Evolutionary conservation across 495 filamentous ascomycete genomes (phyloP), one percentile per base, ranked within the genome.

Genomic region (Patellaria atrata): DNA sequence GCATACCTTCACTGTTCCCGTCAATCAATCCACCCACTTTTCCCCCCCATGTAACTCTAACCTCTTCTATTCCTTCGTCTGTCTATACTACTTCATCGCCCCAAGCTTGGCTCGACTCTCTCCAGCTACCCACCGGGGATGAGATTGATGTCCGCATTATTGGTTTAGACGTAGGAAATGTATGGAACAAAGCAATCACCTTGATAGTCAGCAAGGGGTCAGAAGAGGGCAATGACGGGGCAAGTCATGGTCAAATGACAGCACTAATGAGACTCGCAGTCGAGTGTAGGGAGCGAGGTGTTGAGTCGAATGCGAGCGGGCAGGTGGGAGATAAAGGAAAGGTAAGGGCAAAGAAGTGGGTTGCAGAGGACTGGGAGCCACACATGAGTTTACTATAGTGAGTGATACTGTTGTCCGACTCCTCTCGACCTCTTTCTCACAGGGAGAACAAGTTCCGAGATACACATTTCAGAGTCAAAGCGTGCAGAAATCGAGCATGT

Each of bases 381-480:
- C 55, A 58, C 43, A 29, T 42, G 20, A 54, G 51, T 38, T 35
- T 58, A 29, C 34, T 54, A 30, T 58, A 58, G 55, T 58, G 37
- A 33, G 53, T 54, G 9, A 37, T 14, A 15, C n/a, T 40, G 17
- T 37, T 4, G n/a, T 32, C n/a, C 3, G 28, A 12, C 5, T 39
- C 0, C n/a, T 1, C 6, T 4, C 14, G 17, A 19, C 3, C 33
- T 4, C 10, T 3, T 39, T n/a, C 22, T 31, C 12, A 24, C 14
- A 3, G 22, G 5, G 5, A n/a, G 5, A 13, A 48, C n/a, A n/a
- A n/a, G 47, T 27, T 40, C 44, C 5, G 40, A 41, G 6, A 8
- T 41, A 10, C 18, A 37, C 30, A 23, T 41, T n/a, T 14, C 37
- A 0, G 33, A 38, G 1, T 37, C 33, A 5, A 37, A 41, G 20